Evolutionary conservation across 129 eudicot genomes (phyloP).

Genomic region (Daucus carota): DH1_v3.0 NC_030384.2:48224001-48224500

Average conservation of each 20-base stretch:
- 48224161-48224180: neutral
- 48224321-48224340: conserved; percentile 98
- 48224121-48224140: conserved; percentile 85
- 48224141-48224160: conserved; percentile 34
- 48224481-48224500: neutral
- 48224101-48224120: conserved; percentile 97
- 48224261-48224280: neutral
- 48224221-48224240: neutral
- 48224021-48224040: too few relatives aligned
- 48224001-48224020: too few relatives aligned
- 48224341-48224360: conserved; percentile 99
- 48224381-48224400: conserved; percentile 99
- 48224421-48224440: conserved; percentile 12
- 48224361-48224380: conserved; percentile 98
- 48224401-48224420: conserved; percentile 30
- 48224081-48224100: conserved; percentile 83
- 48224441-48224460: neutral
- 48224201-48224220: neutral
- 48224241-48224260: neutral
- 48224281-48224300: neutral
- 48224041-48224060: too few relatives aligned
- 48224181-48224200: neutral
- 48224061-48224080: conserved; percentile 48
- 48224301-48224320: conserved; percentile 23
- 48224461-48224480: neutral